Percentiles rank a stretch among this genome's conserved stretches.
These are phyloP conservation scores for Chloranthus sessilifolius DNA, from an alignment of 164 flowering plant genomes.

Conservation along the genomic window DNA sequence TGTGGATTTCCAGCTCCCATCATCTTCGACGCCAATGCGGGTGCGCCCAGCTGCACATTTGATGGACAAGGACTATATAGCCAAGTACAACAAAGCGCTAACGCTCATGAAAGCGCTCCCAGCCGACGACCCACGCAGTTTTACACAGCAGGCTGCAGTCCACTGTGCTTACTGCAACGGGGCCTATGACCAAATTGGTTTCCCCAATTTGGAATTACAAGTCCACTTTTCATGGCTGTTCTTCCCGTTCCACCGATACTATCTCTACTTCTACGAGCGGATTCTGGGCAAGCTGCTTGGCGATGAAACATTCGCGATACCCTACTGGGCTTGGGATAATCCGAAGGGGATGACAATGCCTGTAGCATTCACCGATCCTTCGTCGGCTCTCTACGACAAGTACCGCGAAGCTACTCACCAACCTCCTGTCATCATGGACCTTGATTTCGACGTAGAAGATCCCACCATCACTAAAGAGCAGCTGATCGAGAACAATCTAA, in stretches of 20 bases:
- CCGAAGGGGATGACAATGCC: conserved; percentile 38
- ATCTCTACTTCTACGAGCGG: conserved; percentile 38
- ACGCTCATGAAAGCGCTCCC: conserved; percentile 31
- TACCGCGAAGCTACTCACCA: conserved; percentile 27
- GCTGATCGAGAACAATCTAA: conserved; percentile 29
- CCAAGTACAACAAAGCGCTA: conserved; percentile 41
- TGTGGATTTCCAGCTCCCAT: conserved; percentile 28
- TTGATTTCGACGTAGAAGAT: conserved; percentile 36
- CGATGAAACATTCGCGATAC: conserved; percentile 30
- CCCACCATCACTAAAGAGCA: conserved; percentile 1
- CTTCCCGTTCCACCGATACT: conserved; percentile 26
- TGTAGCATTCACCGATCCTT: conserved; percentile 15
- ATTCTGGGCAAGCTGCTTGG: conserved; percentile 31
- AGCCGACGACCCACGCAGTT: conserved; percentile 32
- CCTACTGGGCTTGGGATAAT: conserved; percentile 50
- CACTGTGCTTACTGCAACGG: conserved; percentile 45
- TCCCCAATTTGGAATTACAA: conserved; percentile 28
- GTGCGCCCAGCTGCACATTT: conserved; percentile 49
- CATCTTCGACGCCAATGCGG: conserved; percentile 16
- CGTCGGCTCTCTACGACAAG: conserved; percentile 22
- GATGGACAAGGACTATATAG: conserved; percentile 27
- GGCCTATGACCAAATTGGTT: conserved; percentile 29
- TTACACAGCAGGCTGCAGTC: conserved; percentile 31
- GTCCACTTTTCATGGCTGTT: conserved; percentile 23
- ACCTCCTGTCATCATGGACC: conserved; percentile 37